These are phyloP conservation scores for Cerrena zonata DNA, from an alignment of 1,284 basidiomycete species.

Conservation along the genomic window DNA sequence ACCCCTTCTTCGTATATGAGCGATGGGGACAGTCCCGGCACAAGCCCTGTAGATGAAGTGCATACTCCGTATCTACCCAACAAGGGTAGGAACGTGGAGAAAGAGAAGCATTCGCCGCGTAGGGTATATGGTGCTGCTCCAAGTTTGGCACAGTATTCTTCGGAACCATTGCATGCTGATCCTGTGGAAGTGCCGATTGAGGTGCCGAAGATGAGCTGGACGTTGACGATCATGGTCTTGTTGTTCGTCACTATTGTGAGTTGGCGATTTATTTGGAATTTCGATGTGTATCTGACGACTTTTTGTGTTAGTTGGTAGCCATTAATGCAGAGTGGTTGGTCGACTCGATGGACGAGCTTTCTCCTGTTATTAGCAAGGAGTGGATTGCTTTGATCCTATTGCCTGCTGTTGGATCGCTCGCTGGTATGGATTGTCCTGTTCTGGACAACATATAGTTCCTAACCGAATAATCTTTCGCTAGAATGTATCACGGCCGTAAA, in stretches of 20 bases:
- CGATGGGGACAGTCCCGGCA: neutral
- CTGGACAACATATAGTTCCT: neutral
- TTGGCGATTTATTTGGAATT: neutral
- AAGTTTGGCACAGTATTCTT: neutral
- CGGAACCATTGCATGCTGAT: neutral
- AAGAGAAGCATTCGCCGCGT: neutral
- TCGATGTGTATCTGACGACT: neutral
- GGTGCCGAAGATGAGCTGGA: constrained; percentile 9
- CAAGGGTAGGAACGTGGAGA: neutral
- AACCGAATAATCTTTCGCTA: constrained; percentile 14
- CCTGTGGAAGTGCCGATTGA: neutral
- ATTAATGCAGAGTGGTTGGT: constrained; percentile 86
- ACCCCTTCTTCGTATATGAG: neutral
- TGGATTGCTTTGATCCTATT: constrained; percentile 84
- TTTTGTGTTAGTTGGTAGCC: constrained; percentile 68
- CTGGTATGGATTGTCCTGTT: constrained; percentile 42
- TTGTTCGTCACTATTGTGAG: constrained; percentile 4
- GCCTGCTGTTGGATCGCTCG: constrained; percentile 83
- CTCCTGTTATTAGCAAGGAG: constrained; percentile 57
- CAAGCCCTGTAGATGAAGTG: constrained; percentile 3
- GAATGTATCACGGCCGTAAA: constrained; percentile 87
- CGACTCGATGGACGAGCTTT: constrained; percentile 69
- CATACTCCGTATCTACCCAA: constrained; percentile 1
- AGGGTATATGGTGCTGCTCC: neutral
- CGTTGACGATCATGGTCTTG: constrained; percentile 4